Base-by-base conservation (phyloP, 495 filamentous ascomycete species). In the Tricharina praecox region DNA sequence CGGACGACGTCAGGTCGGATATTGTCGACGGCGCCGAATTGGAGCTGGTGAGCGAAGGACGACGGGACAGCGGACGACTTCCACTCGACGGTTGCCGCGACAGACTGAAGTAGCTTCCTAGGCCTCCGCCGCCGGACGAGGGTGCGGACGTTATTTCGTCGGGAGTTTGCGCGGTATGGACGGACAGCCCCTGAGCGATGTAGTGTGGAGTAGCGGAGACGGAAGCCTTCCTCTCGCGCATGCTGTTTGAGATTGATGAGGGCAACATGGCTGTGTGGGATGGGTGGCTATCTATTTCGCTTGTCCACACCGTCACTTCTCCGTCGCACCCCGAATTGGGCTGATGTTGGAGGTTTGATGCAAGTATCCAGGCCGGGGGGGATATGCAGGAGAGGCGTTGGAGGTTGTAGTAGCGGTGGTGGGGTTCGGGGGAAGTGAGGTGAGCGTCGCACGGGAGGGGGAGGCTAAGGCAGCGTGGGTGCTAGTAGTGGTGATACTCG, bases 91-190 rank as follows among this genome's bases (percentile, higher is more conserved):
- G 45, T 8, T 25, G 15, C 3, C 55, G 56, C 10, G 56, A 55
- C 18, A 59, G 49, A 4, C 54, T 59, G 34, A 59, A 59, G 41
- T 59, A 59, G 7, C 55, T 50, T 13, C 55, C 56, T 20, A 59
- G 49, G 3, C 51, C n/a, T n/a, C n/a, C 51, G 11, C 54, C 54
- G 23, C 53, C 42, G 7, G 55, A 54, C 10, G 55, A 59, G 4
- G 23, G 21, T 7, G 43, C 13, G 1, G 43, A 21, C 5, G 11
- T 19, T n/a, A 28, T 28, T 42, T 59, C 56, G 55, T 59, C 55
- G 25, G 56, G 56, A 18, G 56, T 59, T 15, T 47, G 52, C 23
- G 55, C 55, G 37, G 55, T 59, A 45, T 59, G 47, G 7, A 52
- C 45, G 34, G 58, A 39, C 44, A 59, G 49, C 16, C 56, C 56